These are phyloP conservation scores for Morella rubra DNA, from an alignment of 306 rosid genomes.

Conservation along the genomic window DNA sequence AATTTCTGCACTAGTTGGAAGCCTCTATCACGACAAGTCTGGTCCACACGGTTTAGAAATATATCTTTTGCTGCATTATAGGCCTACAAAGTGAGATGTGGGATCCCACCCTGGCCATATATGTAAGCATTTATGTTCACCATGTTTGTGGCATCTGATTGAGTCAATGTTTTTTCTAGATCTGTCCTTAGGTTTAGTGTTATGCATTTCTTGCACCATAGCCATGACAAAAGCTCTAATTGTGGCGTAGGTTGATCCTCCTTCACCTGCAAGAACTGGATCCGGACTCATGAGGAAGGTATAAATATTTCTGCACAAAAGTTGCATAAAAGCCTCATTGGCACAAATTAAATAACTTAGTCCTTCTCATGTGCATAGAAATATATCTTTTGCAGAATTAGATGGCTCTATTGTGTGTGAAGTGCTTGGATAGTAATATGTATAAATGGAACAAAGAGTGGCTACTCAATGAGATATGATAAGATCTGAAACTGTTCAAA, in stretches of 20 bases:
- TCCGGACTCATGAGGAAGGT: conserved; percentile 88
- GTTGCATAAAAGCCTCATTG: conserved; percentile 9
- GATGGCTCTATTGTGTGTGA: not conserved
- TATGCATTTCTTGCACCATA: conserved; percentile 11
- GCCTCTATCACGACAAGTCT: too few relatives aligned
- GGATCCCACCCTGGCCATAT: too few relatives aligned
- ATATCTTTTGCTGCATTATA: not conserved
- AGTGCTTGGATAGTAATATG: not conserved
- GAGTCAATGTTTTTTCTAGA: conserved; percentile 11
- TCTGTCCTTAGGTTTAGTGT: conserved; percentile 6
- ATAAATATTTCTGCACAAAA: conserved; percentile 18
- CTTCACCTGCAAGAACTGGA: conserved; percentile 59
- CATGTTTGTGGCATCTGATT: not conserved
- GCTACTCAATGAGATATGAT: not conserved
- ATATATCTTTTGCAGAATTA: not conserved
- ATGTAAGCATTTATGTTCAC: conserved; percentile 1
- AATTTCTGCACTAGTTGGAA: conserved; percentile 17
- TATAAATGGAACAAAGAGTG: not conserved
- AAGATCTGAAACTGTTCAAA: not conserved
- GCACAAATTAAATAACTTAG: conserved; percentile 14
- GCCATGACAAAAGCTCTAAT: conserved; percentile 25
- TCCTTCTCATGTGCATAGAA: not conserved
- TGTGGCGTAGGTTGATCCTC: conserved; percentile 61
- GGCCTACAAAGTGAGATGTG: too few relatives aligned
- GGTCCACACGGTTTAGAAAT: too few relatives aligned